Percentiles rank a stretch among this genome's conserved stretches.
These are phyloP conservation scores for Plasmodium fragile DNA, from an alignment of 169 alveolate species.

Conservation along the genomic window DNA sequence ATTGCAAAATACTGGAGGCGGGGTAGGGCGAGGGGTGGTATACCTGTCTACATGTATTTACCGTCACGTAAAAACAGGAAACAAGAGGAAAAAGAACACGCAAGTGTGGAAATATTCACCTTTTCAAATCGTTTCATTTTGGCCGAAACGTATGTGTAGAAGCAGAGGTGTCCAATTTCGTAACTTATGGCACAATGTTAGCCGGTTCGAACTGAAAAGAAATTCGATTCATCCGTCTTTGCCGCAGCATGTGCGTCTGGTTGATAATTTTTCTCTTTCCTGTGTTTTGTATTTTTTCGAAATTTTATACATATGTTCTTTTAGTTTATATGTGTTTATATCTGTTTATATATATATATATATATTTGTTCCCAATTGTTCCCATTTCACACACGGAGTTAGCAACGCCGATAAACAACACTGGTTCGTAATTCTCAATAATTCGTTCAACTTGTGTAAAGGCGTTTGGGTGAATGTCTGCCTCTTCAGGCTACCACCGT, in stretches of 20 bases:
- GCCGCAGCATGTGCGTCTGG: neutral
- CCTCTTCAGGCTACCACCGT: neutral
- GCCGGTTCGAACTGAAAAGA: neutral
- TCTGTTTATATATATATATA: neutral
- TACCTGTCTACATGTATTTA: neutral
- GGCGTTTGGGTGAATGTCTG: slow-evolving; percentile 3
- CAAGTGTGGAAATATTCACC: neutral
- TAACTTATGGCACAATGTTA: neutral
- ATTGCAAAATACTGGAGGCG: neutral
- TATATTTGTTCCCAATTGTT: neutral
- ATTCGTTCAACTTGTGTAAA: neutral
- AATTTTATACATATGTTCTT: neutral
- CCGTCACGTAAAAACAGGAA: neutral
- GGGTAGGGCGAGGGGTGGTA: neutral
- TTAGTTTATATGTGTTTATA: neutral
- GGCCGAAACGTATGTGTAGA: neutral
- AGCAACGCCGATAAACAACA: neutral
- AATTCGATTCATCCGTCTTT: neutral
- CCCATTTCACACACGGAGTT: neutral
- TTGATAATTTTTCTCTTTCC: neutral
- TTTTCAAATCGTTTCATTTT: neutral
- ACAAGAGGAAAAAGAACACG: neutral
- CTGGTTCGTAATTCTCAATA: neutral
- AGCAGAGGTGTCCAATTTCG: neutral
- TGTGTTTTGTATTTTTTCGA: neutral